phyloP scores from a whole-genome alignment of 441 rosid species.

The Iberis amara region DNA sequence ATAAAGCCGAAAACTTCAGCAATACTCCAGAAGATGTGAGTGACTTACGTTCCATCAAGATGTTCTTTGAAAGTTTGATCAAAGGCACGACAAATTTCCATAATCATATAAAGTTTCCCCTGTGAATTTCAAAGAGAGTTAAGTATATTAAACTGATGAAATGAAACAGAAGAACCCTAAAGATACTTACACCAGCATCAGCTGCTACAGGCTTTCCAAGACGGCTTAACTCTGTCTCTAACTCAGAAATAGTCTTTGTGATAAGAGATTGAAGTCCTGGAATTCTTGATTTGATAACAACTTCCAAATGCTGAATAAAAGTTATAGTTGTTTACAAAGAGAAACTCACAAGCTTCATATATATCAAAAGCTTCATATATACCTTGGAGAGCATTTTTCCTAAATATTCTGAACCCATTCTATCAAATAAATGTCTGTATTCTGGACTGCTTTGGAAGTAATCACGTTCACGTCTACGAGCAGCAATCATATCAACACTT shows the following conservation, averaged over 20 bases:
- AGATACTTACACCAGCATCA: slow-evolving; percentile 74
- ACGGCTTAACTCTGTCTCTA: slow-evolving; percentile 77
- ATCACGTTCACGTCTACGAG: slow-evolving; percentile 80
- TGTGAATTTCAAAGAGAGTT: slow-evolving; percentile 33
- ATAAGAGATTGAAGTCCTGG: slow-evolving; percentile 88
- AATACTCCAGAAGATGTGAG: slow-evolving; percentile 10
- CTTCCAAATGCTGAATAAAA: slow-evolving; percentile 77
- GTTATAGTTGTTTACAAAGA: slow-evolving; percentile 17
- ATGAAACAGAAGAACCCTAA: slow-evolving; percentile 2
- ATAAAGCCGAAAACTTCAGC: slow-evolving; percentile 12
- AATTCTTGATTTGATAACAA: slow-evolving; percentile 87
- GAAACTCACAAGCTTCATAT: neutral
- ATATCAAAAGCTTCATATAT: neutral
- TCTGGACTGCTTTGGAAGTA: slow-evolving; percentile 55
- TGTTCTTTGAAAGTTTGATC: slow-evolving; percentile 91
- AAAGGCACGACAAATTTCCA: slow-evolving; percentile 89
- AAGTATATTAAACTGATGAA: neutral
- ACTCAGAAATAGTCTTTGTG: slow-evolving; percentile 68
- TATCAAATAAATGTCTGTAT: slow-evolving; percentile 58
- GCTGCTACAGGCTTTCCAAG: slow-evolving; percentile 88
- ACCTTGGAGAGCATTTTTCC: slow-evolving; percentile 95
- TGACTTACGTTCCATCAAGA: slow-evolving; percentile 71
- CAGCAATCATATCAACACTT: slow-evolving; percentile 96
- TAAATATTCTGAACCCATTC: slow-evolving; percentile 90
- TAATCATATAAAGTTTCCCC: slow-evolving; percentile 87